These are phyloP conservation scores for Streptanthus diversifolius DNA, from an alignment of 345 rosid species.

Conservation along the genomic window DNA sequence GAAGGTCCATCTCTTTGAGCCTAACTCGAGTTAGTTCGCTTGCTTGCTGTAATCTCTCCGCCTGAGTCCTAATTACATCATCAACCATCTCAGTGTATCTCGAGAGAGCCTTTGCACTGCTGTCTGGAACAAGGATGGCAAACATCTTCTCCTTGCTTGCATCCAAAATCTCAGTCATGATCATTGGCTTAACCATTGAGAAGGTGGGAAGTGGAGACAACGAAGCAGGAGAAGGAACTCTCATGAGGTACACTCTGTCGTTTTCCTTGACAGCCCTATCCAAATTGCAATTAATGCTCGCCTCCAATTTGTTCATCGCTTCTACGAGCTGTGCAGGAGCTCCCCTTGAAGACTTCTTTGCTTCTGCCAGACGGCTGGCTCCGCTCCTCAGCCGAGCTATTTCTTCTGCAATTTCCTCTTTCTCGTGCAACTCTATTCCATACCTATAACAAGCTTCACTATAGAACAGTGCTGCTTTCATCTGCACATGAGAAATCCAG, in stretches of 20 bases:
- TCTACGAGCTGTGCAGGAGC: conserved; percentile 84
- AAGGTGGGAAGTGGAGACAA: conserved; percentile 75
- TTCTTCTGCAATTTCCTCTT: conserved; percentile 94
- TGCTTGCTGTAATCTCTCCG: conserved; percentile 95
- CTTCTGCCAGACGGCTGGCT: conserved; percentile 61
- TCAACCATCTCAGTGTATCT: conserved; percentile 99
- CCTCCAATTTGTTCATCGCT: conserved; percentile 75
- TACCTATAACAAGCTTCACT: conserved; percentile 89
- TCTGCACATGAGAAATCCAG: conserved; percentile 89
- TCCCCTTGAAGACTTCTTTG: conserved; percentile 76
- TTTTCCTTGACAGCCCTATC: conserved; percentile 97
- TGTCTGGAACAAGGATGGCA: conserved; percentile 91
- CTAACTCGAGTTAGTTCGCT: conserved; percentile 91
- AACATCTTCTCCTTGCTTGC: conserved; percentile 98
- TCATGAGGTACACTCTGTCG: conserved; percentile 97
- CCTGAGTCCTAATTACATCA: conserved; percentile 84
- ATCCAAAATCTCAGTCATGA: conserved; percentile 81
- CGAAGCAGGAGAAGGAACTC: conserved; percentile 85
- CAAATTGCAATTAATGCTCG: conserved; percentile 62
- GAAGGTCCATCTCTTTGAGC: conserved; percentile 97
- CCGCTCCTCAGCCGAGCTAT: conserved; percentile 84
- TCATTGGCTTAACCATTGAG: conserved; percentile 89
- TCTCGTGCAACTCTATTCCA: conserved; percentile 85
- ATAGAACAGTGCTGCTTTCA: conserved; percentile 79
- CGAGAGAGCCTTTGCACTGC: conserved; percentile 95